Evolutionary conservation across 2,329 filamentous ascomycete species (phyloP), one percentile per base, ranked within the genome.

Genomic region (Alternaria panax): DNA sequence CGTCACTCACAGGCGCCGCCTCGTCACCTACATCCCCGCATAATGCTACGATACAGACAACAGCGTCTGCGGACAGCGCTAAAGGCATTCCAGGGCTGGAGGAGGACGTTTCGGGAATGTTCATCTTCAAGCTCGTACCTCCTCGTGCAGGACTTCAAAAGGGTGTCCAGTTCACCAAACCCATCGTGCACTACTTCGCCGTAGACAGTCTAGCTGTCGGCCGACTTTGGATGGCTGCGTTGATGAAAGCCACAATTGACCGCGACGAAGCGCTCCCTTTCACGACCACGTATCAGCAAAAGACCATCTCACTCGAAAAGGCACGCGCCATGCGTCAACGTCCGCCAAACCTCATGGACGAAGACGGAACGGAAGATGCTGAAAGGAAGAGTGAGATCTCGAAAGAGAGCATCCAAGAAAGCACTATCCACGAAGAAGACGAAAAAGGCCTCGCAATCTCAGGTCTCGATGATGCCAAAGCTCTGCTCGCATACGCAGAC

Each of bases 231-330:
- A 99, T 99, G 95, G 95, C 93, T 5, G 95, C 95, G 6, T 82
- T 99, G 51, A 96, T 99, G 92, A 99, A 99, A 81, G 95, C 95
- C 11, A 99, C 95, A 1, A 99, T 99, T 70, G 94, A 98, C 75
- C 90, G 94, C 61, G 95, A 99, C 68, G 81, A 87, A 71, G 86
- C 86, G 4, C 86, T 90, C 62, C 87, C 90, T 9, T 89, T 97
- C 60, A 93, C 92, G 20, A 95, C 92, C 4, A 97, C 93, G 4
- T 98, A 98, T 80, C 94, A 97, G 75, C 93, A 97, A 75, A 95
- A 96, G 83, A 99, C 95, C 0, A 97, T 99, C 55, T 95, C 91
- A 25, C 86, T 99, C 7, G 87, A 90, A 55, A 97, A 97, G 80
- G 95, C 95, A 12, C 88, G 90, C 59, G 87, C 90, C 63, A 92